These are phyloP conservation scores for Paramarasmius palmivorus DNA, from an alignment of 1,284 basidiomycete genomes.

Conservation along the genomic window DNA sequence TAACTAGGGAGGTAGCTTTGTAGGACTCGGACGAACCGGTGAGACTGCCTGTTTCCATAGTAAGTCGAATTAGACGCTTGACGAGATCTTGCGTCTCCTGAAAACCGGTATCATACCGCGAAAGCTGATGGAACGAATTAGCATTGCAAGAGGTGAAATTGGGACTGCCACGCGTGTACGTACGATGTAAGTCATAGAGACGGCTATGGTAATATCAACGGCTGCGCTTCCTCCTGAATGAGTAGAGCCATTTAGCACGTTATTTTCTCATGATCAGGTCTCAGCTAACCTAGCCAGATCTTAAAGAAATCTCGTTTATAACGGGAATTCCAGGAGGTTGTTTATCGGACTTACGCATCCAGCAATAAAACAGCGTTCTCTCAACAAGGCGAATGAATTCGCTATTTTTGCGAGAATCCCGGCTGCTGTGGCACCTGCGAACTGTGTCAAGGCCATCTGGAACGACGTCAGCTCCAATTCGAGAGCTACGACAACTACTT, in stretches of 20 bases:
- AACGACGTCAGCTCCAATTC: background rate
- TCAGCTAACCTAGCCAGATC: constrained; percentile 25
- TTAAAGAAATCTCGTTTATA: background rate
- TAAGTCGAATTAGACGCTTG: background rate
- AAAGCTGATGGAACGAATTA: background rate
- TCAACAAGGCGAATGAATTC: too few relatives aligned
- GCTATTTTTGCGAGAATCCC: too few relatives aligned
- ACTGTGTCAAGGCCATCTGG: background rate
- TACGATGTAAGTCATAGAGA: background rate
- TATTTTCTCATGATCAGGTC: constrained; percentile 3
- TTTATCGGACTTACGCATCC: too few relatives aligned
- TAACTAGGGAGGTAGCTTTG: too few relatives aligned
- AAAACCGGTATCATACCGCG: background rate
- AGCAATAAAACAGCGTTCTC: too few relatives aligned
- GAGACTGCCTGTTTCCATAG: background rate
- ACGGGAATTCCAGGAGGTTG: too few relatives aligned
- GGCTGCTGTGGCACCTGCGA: background rate
- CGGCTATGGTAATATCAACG: background rate
- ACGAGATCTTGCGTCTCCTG: background rate
- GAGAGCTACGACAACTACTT: background rate
- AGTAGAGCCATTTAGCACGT: background rate
- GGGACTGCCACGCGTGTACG: background rate
- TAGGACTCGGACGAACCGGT: background rate
- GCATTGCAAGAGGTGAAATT: too few relatives aligned
- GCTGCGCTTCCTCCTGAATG: background rate